A percentile compares a stretch with the other conserved stretches of the same genome.
Conservation (phyloP, 257 asterid genomes). For the Nicotiana otophora region DNA sequence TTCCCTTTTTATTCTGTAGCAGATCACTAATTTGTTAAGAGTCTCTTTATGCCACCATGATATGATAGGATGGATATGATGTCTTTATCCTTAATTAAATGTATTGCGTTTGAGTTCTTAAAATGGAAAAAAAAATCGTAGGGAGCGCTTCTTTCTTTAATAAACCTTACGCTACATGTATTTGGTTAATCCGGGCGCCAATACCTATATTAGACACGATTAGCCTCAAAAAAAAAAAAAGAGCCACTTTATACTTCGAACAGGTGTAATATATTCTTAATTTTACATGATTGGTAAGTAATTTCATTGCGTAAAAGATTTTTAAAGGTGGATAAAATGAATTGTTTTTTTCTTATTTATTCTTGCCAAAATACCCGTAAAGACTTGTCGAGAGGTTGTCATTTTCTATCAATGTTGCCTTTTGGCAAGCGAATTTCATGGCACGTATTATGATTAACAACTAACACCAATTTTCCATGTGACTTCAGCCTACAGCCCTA, state of each 20-base stretch:
- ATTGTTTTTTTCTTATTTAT: neutral
- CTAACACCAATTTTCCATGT: neutral
- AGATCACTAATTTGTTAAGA: too few species aligned
- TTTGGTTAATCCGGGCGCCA: too few species aligned
- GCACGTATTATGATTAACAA: neutral
- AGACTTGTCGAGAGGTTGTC: neutral
- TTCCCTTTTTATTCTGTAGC: too few species aligned
- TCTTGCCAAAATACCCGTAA: too few species aligned
- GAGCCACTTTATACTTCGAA: too few species aligned
- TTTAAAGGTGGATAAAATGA: neutral
- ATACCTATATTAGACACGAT: too few species aligned
- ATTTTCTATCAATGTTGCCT: neutral
- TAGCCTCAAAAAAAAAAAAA: too few species aligned
- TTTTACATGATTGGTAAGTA: neutral
- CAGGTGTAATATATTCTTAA: neutral
- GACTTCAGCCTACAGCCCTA: neutral
- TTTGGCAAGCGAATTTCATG: neutral
- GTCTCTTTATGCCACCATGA: too few species aligned
- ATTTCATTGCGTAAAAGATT: neutral
- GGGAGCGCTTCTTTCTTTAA: too few species aligned
- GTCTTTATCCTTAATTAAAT: too few species aligned
- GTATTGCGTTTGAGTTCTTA: accelerated
- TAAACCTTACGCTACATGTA: accelerated
- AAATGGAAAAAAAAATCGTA: too few species aligned
- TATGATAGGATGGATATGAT: too few species aligned